Base-by-base conservation (phyloP, 495 filamentous ascomycete species). In the Xanthoparmelia taractica region DNA sequence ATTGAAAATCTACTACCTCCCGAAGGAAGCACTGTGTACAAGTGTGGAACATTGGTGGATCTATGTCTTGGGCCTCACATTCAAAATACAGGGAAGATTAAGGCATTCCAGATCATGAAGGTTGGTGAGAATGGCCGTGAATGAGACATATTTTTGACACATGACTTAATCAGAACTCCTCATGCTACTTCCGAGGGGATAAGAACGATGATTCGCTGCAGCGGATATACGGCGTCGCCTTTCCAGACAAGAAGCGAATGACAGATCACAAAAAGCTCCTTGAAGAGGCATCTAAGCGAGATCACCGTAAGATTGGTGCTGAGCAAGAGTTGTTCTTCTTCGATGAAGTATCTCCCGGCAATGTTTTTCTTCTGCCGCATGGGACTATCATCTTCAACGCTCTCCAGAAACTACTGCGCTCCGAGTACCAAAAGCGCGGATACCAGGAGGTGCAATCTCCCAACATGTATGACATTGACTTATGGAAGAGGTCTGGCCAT, bases 241-340 rank as follows among this genome's bases (percentile, higher is more conserved):
- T 97, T 76, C 95, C 95, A 0, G 93, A 97, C 72, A 97, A 97
- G 82, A 95, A 96, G 79, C 80, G 80, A 68, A 88, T 97, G 82
- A 82, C 85, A 18, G 91, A 93, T 66, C 88, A 96, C 76, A 84
- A 93, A 76, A 91, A 92, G 65, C 93, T 95, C 73, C 75, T 98
- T 11, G 94, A 96, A 72, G 95, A 97, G 72, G 94, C 94, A 12
- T 92, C 93, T 52, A 96, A 96, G 80, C 85, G 95, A 64, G 92
- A 97, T 70, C 94, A 98, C 66, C 78, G 92, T 38, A 86, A 86
- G 74, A 88, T 98, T 65, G 95, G 92, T 59, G 88, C 85, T 67
- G 92, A 96, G 45, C 94, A 98, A 70, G 92, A 98, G 71, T 84
- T 98, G 12, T 97, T 96, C 78, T 95, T 97, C 79, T 97, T 97